Percentiles rank a stretch among this genome's conserved stretches.
These are phyloP conservation scores for Sutorius eximius DNA, from an alignment of 1,284 basidiomycete genomes.

Conservation along the genomic window DNA sequence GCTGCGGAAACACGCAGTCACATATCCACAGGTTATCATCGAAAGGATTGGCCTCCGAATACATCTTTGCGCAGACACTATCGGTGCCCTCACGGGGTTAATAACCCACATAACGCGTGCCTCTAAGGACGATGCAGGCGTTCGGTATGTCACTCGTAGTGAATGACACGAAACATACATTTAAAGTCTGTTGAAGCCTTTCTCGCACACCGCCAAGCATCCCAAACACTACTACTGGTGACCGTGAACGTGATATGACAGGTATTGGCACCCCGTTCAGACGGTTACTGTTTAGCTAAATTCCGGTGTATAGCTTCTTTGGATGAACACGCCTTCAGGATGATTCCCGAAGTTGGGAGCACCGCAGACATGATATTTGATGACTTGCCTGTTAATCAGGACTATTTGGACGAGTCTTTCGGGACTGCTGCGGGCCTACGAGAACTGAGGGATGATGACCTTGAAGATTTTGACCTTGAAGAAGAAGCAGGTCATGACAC, in stretches of 20 bases:
- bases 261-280: slow-evolving; percentile 15
- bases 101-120: slow-evolving; percentile 46
- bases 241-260: slow-evolving; percentile 34
- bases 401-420: slow-evolving; percentile 85
- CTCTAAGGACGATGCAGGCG: slow-evolving; percentile 39
- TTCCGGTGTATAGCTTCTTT: slow-evolving; percentile 58
- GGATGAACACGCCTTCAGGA: slow-evolving; percentile 82
- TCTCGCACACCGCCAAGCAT: slow-evolving; percentile 7
- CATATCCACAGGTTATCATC: slow-evolving; percentile 43
- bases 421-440: slow-evolving; percentile 74
- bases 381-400: slow-evolving; percentile 85
- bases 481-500: slow-evolving; percentile 34
- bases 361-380: slow-evolving; percentile 89
- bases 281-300: slow-evolving; percentile 5
- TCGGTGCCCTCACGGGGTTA: slow-evolving; percentile 54
- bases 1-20: not conserved
- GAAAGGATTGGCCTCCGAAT: slow-evolving; percentile 50
- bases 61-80: slow-evolving; percentile 70
- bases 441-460: slow-evolving; percentile 68
- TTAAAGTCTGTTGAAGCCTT: slow-evolving; percentile 11
- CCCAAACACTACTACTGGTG: slow-evolving; percentile 5
- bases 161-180: not conserved
- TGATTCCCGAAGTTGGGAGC: slow-evolving; percentile 70
- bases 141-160: slow-evolving; percentile 37
- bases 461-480: slow-evolving; percentile 61